phyloP scores from a whole-genome alignment of 306 rosid genomes.

The Rosa lucieae region DNA sequence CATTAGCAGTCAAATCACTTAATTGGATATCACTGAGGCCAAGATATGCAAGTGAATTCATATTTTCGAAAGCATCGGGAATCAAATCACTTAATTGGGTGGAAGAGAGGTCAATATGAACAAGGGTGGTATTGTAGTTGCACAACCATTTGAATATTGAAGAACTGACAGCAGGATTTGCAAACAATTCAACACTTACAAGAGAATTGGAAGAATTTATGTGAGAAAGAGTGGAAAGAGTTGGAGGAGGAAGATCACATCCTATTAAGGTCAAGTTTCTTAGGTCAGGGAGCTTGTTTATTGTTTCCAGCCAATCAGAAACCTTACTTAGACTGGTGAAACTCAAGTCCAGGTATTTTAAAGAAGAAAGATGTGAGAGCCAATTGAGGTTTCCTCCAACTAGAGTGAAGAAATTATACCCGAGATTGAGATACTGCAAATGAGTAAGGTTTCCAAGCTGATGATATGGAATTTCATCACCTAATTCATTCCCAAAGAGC shows the following conservation, averaged over 20 bases:
- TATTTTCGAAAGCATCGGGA: too few relatives aligned
- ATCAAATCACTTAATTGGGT: background rate
- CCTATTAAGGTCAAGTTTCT: background rate
- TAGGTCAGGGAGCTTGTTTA: background rate
- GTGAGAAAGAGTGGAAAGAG: background rate
- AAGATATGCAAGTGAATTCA: too few relatives aligned
- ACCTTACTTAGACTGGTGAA: background rate
- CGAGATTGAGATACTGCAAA: background rate
- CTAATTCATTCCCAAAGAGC: background rate
- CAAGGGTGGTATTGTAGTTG: background rate
- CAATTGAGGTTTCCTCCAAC: background rate
- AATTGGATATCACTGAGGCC: too few relatives aligned
- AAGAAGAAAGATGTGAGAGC: background rate
- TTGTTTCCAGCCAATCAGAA: background rate
- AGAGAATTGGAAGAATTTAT: background rate
- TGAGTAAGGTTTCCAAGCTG: background rate
- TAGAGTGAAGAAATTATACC: fast-evolving
- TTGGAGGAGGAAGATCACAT: background rate
- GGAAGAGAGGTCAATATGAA: background rate
- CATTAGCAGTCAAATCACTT: too few relatives aligned
- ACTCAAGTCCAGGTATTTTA: background rate
- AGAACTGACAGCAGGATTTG: background rate
- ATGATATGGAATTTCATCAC: background rate
- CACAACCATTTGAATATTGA: conserved; percentile 1
- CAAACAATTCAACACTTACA: background rate